These are phyloP conservation scores for Athelia psychrophila DNA, from an alignment of 1,284 basidiomycete genomes.

Conservation along the genomic window DNA sequence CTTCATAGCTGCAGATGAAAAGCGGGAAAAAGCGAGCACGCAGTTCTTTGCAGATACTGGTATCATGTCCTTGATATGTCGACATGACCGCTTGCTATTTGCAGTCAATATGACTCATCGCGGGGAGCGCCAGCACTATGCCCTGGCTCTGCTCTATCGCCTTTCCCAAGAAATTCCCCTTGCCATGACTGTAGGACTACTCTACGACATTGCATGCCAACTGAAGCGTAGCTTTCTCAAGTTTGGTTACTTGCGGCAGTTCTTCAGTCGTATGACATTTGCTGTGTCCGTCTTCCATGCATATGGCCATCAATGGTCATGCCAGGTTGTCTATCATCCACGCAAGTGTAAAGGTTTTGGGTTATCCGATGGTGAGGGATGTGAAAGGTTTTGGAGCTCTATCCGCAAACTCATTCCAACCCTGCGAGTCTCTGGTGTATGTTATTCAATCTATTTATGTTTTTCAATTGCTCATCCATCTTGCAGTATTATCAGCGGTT, in stretches of 20 bases:
- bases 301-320: constrained; percentile 31
- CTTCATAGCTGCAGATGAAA: constrained; percentile 32
- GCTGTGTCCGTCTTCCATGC: constrained; percentile 30
- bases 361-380: constrained; percentile 31
- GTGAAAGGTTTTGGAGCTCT: constrained; percentile 30
- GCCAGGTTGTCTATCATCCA: constrained; percentile 29
- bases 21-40: constrained; percentile 25
- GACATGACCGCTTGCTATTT: constrained; percentile 27
- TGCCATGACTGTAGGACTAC: no score
- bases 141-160: constrained; percentile 7
- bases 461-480: neutral
- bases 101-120: constrained; percentile 27
- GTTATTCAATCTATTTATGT: constrained; percentile 2
- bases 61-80: constrained; percentile 18
- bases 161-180: no score
- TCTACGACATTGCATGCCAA: constrained; percentile 22
- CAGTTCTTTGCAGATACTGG: constrained; percentile 28
- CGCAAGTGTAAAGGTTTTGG: constrained; percentile 26
- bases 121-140: constrained; percentile 28
- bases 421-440: constrained; percentile 24
- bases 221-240: constrained; percentile 22
- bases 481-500: constrained; percentile 17
- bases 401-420: constrained; percentile 22
- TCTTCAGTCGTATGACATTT: constrained; percentile 18
- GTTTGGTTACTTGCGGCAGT: constrained; percentile 18